phyloP scores from a whole-genome alignment of 2,329 filamentous ascomycete species.

The Calycina marina region DNA sequence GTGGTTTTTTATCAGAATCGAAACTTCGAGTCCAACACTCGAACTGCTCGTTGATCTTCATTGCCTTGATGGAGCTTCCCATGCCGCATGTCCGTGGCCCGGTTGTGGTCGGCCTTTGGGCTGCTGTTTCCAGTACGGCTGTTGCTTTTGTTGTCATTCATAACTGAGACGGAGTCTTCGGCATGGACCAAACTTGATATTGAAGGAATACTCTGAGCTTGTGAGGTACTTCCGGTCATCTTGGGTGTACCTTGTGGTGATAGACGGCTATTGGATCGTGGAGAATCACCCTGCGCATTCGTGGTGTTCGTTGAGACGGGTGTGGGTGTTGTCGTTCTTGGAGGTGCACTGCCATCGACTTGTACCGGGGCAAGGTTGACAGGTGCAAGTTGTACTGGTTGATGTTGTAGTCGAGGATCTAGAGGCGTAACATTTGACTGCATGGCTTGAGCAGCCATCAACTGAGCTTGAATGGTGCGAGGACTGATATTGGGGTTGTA shows the following conservation, averaged over 20 bases:
- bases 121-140: slow-evolving; percentile 17
- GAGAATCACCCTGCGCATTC: slow-evolving; percentile 11
- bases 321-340: slow-evolving; percentile 14
- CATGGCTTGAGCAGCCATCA: slow-evolving; percentile 18
- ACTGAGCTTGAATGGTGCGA: slow-evolving; percentile 26
- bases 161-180: slow-evolving; percentile 17
- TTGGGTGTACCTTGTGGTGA: slow-evolving; percentile 13
- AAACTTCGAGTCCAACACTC: slow-evolving; percentile 49
- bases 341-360: slow-evolving; percentile 3
- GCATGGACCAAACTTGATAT: slow-evolving; percentile 21
- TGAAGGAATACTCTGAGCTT: slow-evolving; percentile 20
- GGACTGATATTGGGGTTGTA: slow-evolving; percentile 25
- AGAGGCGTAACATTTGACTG: slow-evolving; percentile 14
- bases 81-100: slow-evolving; percentile 38
- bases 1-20: slow-evolving; percentile 21
- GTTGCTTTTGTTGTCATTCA: slow-evolving; percentile 19
- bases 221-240: slow-evolving; percentile 9
- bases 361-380: slow-evolving; percentile 10
- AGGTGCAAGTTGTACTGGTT: slow-evolving; percentile 9
- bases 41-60: slow-evolving; percentile 50
- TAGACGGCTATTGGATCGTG: slow-evolving; percentile 7
- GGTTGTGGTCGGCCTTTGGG: slow-evolving; percentile 16
- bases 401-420: slow-evolving; percentile 14
- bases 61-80: slow-evolving; percentile 36
- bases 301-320: slow-evolving; percentile 1